Evolutionary conservation across 1,139 yeast species (phyloP).

Genomic region (Debaryomyces sp.): DNA sequence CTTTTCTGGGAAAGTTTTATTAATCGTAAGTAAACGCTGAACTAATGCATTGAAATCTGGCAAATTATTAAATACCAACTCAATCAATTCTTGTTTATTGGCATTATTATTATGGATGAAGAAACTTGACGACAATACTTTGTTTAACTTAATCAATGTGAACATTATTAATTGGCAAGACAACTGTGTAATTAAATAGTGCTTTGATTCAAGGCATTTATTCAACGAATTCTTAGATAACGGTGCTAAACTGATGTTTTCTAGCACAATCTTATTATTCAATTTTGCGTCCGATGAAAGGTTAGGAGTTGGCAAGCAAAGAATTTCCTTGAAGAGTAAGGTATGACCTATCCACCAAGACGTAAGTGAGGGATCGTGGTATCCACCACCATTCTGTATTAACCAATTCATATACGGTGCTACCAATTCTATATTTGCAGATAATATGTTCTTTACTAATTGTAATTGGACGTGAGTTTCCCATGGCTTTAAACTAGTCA

Average conservation of each 20-base stretch:
- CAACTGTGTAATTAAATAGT: slow-evolving; percentile 64
- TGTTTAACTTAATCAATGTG: slow-evolving; percentile 54
- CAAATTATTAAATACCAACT: slow-evolving; percentile 28
- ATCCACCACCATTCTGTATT: slow-evolving; percentile 55
- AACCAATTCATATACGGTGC: slow-evolving; percentile 69
- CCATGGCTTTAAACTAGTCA: slow-evolving; percentile 78
- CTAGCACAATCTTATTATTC: slow-evolving; percentile 37
- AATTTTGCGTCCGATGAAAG: slow-evolving; percentile 13
- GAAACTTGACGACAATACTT: slow-evolving; percentile 39
- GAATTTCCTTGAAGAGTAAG: slow-evolving; percentile 58
- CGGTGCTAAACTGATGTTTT: slow-evolving; percentile 67
- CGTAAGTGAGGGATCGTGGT: slow-evolving; percentile 70
- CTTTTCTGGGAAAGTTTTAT: slow-evolving; percentile 12
- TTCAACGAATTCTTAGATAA: slow-evolving; percentile 60
- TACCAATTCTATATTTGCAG: slow-evolving; percentile 65
- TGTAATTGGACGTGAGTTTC: slow-evolving; percentile 67
- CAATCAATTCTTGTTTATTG: slow-evolving; percentile 31
- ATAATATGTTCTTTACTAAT: slow-evolving; percentile 54
- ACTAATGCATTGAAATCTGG: slow-evolving; percentile 30
- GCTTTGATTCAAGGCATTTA: slow-evolving; percentile 58
- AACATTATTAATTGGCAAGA: slow-evolving; percentile 61
- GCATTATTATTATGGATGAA: slow-evolving; percentile 19
- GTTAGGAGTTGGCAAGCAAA: slow-evolving; percentile 56
- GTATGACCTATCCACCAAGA: slow-evolving; percentile 85
- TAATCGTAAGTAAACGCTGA: slow-evolving; percentile 17